Evolutionary conservation across 2,329 filamentous ascomycete genomes (phyloP).

Genomic region (Xylaria sp.): DNA sequence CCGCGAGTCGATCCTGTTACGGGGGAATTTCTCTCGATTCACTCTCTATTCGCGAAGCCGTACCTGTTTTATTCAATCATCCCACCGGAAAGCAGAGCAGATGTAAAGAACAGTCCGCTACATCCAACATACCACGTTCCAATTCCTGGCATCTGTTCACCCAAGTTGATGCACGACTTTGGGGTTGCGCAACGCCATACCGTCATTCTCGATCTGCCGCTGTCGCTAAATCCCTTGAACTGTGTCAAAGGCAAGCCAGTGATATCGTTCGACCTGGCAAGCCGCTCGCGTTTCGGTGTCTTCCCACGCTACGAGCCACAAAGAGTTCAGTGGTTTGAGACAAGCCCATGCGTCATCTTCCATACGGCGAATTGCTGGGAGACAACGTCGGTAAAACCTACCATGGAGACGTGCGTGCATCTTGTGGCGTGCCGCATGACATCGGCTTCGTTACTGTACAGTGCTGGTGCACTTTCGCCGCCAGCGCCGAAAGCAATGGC

Average conservation of each 20-base stretch:
- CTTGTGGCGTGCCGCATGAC: conserved; percentile 63
- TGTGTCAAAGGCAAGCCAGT: conserved; percentile 50
- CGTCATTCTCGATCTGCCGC: conserved; percentile 63
- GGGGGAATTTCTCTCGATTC: conserved; percentile 62
- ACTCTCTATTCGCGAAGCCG: conserved; percentile 59
- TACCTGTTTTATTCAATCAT: conserved; percentile 60
- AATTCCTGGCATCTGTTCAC: conserved; percentile 55
- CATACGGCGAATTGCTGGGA: conserved; percentile 71
- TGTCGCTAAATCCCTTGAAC: conserved; percentile 60
- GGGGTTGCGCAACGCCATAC: conserved; percentile 59
- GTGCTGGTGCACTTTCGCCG: conserved; percentile 55
- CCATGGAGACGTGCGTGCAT: conserved; percentile 44
- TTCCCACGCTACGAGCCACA: conserved; percentile 58
- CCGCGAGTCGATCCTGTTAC: conserved; percentile 61
- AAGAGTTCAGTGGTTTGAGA: conserved; percentile 61
- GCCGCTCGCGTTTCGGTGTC: conserved; percentile 58
- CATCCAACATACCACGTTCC: conserved; percentile 43
- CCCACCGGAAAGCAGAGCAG: conserved; percentile 22
- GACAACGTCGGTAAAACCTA: conserved; percentile 32
- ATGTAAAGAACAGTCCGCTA: conserved; percentile 26
- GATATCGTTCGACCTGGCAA: conserved; percentile 54
- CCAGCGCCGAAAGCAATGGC: conserved; percentile 40
- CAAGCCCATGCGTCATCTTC: conserved; percentile 62
- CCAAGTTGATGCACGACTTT: conserved; percentile 75
- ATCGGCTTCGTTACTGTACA: conserved; percentile 59